Evolutionary conservation across 345 rosid species (phyloP), one percentile per base, ranked within the genome.

Genomic region (Trapa bicornis): DNA sequence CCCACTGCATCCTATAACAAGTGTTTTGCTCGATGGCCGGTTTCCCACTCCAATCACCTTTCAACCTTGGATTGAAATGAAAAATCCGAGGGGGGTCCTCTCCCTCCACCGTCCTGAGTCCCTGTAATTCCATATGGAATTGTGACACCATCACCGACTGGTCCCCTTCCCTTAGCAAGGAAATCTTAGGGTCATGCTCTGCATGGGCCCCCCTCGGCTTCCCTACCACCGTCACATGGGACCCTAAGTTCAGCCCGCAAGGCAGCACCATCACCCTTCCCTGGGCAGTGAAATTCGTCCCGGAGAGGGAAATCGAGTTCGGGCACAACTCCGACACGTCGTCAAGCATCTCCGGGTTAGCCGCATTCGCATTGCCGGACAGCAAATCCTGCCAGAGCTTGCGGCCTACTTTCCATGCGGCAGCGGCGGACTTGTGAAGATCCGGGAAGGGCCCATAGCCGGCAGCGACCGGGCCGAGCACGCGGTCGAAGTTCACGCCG

Each of bases 1-100:
- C 97, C 98, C 98, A 92, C 65, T 92, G 98, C 97, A 88, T 88
- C 67, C 97, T 78, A 64, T 88, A 92, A 61, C 98, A 92, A 73
- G 93, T 92, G 75, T 92, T 92, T 86, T 83, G 96, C 77, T 92
- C 98, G 75, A 92, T 92, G 65, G 89, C 93, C 3, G 98, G 93
- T 73, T 77, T 82, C 12, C 73, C 74, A 57, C 96, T 89, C 91
- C 96, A 92, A 76, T 92, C 98, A 43, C 98, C 98, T 45, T 80
- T 92, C 10, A 92, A 74, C 84, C 98, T 83, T 10, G 98, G 96
- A 68, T 92, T 92, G 63, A 92, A 89, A 77, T 89, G 98, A 70
- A 92, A 72, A 69, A 92, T 81, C 81, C 90, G 75, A 8, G 97
- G 98, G 29, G 98, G 98, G 56, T 89, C 98, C 83, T 92, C 98